A percentile compares a stretch with the other conserved stretches of the same genome.
These are phyloP conservation scores for Monosporascus sp. DNA, from an alignment of 2,329 filamentous ascomycete genomes.

Conservation along the genomic window DNA sequence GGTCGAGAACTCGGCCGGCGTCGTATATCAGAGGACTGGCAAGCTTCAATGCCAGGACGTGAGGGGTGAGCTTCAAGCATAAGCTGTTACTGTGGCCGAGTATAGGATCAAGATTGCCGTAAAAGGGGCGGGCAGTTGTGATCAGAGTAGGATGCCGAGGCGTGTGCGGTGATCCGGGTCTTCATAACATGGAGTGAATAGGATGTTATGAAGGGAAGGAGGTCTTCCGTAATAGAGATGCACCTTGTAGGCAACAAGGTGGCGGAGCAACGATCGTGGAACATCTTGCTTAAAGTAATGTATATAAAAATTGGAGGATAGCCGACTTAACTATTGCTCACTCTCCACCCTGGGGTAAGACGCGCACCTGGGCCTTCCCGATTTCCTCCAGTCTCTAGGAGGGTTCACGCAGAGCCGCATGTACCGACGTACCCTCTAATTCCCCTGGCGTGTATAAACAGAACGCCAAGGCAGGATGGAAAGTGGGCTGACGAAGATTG, in stretches of 20 bases:
- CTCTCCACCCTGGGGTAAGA: not conserved
- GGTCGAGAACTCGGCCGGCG: not conserved
- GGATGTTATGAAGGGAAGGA: not conserved
- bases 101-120: not conserved
- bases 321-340: not conserved
- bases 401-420: conserved; percentile 2
- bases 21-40: not conserved
- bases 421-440: not conserved
- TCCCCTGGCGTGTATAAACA: not conserved
- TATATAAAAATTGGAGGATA: not conserved
- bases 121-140: not conserved
- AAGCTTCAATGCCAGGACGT: not conserved
- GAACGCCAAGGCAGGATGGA: not conserved
- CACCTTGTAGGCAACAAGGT: conserved; percentile 1
- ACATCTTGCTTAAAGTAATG: not conserved
- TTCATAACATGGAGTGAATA: not conserved
- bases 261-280: conserved; percentile 3
- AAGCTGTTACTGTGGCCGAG: not conserved
- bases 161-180: not conserved
- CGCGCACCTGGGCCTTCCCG: not conserved
- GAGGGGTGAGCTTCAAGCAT: not conserved
- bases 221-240: not conserved
- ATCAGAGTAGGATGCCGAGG: not conserved
- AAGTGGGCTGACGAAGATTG: not conserved
- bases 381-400: not conserved